Percentiles rank a stretch among this genome's conserved stretches.
phyloP scores from a whole-genome alignment of 2,329 filamentous ascomycete genomes.

The Biscogniauxia marginata region DNA sequence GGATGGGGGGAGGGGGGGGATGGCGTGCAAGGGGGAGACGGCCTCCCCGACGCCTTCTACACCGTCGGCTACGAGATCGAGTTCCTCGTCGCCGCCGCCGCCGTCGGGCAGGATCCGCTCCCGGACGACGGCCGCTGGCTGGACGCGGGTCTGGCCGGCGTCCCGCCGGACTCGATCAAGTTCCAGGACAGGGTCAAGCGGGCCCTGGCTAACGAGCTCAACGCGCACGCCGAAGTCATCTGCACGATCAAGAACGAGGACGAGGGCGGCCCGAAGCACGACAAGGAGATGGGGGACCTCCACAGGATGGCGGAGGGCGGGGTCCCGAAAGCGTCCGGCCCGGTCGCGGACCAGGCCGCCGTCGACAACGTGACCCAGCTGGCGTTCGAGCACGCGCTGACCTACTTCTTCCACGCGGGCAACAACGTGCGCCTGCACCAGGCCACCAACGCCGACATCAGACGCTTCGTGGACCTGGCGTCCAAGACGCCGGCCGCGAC shows the following conservation, averaged over 20 bases:
- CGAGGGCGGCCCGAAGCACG: background rate
- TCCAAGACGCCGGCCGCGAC: background rate
- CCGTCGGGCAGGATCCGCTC: conserved; percentile 1
- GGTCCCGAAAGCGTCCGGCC: background rate
- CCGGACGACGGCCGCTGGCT: conserved; percentile 3
- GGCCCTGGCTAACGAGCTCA: conserved; percentile 1
- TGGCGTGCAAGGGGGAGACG: too few species aligned
- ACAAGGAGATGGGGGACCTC: background rate
- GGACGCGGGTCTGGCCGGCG: background rate
- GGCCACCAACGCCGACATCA: background rate
- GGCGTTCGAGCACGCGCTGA: background rate
- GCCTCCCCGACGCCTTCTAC: background rate
- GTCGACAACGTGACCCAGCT: background rate
- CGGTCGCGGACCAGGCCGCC: background rate
- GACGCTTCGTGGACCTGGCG: background rate
- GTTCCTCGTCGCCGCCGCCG: conserved; percentile 7
- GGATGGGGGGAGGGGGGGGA: too few species aligned
- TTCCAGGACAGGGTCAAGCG: background rate
- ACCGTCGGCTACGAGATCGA: conserved; percentile 17
- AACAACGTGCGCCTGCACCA: background rate
- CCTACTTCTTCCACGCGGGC: background rate
- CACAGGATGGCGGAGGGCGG: background rate
- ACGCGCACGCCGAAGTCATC: conserved; percentile 3
- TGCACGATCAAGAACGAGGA: conserved; percentile 5
- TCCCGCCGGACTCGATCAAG: background rate